phyloP scores from a whole-genome alignment of 345 rosid genomes.

The Eucalyptus erythrocorys region DNA sequence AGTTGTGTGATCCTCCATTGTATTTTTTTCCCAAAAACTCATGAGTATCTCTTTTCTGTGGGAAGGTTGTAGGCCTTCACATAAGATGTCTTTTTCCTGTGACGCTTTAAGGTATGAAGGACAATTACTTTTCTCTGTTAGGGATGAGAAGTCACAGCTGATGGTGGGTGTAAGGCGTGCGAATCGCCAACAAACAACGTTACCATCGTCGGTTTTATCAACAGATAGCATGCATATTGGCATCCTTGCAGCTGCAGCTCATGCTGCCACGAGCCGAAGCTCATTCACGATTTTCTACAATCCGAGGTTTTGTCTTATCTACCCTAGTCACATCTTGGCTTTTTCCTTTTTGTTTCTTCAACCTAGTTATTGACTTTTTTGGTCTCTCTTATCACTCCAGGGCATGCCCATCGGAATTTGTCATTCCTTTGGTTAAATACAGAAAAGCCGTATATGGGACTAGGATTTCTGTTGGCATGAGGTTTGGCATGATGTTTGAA shows the following conservation, averaged over 20 bases:
- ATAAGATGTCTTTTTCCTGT: not conserved
- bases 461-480: slow-evolving; percentile 89
- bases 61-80: not conserved
- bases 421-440: slow-evolving; percentile 69
- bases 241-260: slow-evolving; percentile 99
- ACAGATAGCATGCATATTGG: slow-evolving; percentile 99
- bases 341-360: not conserved
- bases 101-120: not conserved
- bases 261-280: slow-evolving; percentile 77
- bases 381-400: slow-evolving; percentile 12
- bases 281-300: slow-evolving; percentile 91
- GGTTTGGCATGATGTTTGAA: slow-evolving; percentile 99
- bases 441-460: slow-evolving; percentile 81
- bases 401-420: slow-evolving; percentile 96
- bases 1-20: not conserved
- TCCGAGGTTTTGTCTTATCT: slow-evolving; percentile 55
- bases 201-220: slow-evolving; percentile 91
- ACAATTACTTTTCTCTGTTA: not conserved
- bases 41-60: not conserved
- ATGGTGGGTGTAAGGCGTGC: slow-evolving; percentile 91
- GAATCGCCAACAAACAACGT: slow-evolving; percentile 78
- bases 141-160: slow-evolving; percentile 94
- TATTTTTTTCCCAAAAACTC: not conserved
- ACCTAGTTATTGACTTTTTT: not conserved
- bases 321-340: not conserved